These are phyloP conservation scores for Kodamaea kakaduensis DNA, from an alignment of 805 yeast species.

Conservation along the genomic window DNA sequence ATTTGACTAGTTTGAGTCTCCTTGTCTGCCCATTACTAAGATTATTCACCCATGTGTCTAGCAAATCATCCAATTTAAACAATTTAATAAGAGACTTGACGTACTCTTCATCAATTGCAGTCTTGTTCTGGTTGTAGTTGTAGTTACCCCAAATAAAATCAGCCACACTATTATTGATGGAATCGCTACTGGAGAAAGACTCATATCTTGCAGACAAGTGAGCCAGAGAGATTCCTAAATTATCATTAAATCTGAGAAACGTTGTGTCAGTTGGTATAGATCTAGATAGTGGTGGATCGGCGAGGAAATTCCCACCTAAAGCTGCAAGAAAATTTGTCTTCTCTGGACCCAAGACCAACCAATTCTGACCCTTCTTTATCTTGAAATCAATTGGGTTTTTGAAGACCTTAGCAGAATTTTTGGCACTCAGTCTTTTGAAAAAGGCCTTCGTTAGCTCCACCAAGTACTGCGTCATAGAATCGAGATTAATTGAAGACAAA, in stretches of 20 bases:
- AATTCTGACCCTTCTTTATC: constrained; percentile 21
- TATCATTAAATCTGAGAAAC: constrained; percentile 33
- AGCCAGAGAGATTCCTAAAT: constrained; percentile 43
- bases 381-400: constrained; percentile 25
- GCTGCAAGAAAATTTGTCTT: constrained; percentile 54
- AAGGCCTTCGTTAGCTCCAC: constrained; percentile 21
- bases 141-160: constrained; percentile 55
- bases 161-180: constrained; percentile 15
- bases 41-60: constrained; percentile 76
- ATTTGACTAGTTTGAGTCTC: constrained; percentile 80
- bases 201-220: constrained; percentile 91
- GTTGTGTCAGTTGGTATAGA: constrained; percentile 47
- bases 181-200: constrained; percentile 40
- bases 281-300: constrained; percentile 51
- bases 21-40: constrained; percentile 92
- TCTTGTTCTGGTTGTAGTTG: constrained; percentile 43
- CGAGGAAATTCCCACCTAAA: constrained; percentile 51
- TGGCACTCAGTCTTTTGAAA: constrained; percentile 15
- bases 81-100: constrained; percentile 43
- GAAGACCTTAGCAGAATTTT: constrained; percentile 17
- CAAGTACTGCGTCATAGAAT: constrained; percentile 9
- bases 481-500: too few species aligned
- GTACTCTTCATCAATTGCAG: constrained; percentile 16
- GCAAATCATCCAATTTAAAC: constrained; percentile 54
- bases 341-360: constrained; percentile 37